Percentiles rank a stretch among this genome's conserved stretches.
These are phyloP conservation scores for Emiliania huxleyi DNA, from an alignment of 78 protist species.

Conservation along the genomic window DNA sequence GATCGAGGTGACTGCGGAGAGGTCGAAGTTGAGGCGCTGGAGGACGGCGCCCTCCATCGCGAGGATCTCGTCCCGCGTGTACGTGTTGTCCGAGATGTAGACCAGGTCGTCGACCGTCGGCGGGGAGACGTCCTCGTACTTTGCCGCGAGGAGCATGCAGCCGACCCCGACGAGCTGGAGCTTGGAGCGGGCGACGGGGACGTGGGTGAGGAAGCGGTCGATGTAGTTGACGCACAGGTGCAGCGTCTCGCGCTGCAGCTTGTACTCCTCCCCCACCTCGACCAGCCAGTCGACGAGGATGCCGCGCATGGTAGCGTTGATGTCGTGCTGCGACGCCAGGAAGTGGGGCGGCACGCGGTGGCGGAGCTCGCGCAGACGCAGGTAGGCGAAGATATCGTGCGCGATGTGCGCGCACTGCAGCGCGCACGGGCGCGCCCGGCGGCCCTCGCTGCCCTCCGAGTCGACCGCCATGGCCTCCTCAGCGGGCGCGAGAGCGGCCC, in stretches of 20 bases:
- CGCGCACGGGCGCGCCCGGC: neutral
- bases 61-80: slow-evolving; percentile 46
- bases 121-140: slow-evolving; percentile 70
- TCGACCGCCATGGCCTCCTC: neutral
- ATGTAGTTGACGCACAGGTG: slow-evolving; percentile 56
- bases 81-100: slow-evolving; percentile 69
- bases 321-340: slow-evolving; percentile 54
- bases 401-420: neutral
- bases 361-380: neutral
- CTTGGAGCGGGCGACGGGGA: slow-evolving; percentile 11
- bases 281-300: slow-evolving; percentile 86
- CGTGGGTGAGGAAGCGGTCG: slow-evolving; percentile 63
- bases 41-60: slow-evolving; percentile 38
- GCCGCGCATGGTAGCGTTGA: slow-evolving; percentile 76
- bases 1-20: neutral
- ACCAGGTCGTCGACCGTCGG: slow-evolving; percentile 58
- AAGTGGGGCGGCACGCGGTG: neutral
- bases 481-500: neutral
- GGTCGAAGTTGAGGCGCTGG: slow-evolving; percentile 25
- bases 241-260: slow-evolving; percentile 62
- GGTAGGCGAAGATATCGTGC: neutral
- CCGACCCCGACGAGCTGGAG: slow-evolving; percentile 77
- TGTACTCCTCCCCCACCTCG: slow-evolving; percentile 68
- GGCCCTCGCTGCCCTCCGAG: neutral
- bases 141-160: slow-evolving; percentile 63